A percentile compares a stretch with the other conserved stretches of the same genome.
phyloP scores from a whole-genome alignment of 2,329 filamentous ascomycete species.

The Septoria petroselini region DNA sequence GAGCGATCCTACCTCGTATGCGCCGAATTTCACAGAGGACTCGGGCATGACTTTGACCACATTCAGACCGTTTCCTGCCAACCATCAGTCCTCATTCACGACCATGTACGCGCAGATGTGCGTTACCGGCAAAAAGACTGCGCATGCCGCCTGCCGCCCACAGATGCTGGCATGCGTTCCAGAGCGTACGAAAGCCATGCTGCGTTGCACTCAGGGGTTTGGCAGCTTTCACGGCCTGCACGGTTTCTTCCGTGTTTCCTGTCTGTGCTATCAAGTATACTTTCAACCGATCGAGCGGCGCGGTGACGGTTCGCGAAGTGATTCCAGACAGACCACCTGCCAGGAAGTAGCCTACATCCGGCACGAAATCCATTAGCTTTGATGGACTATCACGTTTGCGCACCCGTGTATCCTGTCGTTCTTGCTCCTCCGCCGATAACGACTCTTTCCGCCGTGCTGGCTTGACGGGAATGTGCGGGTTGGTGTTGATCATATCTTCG shows the following conservation, averaged over 20 bases:
- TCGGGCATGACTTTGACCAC: constrained; percentile 98
- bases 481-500: constrained; percentile 26
- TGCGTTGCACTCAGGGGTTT: constrained; percentile 62
- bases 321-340: constrained; percentile 93
- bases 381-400: constrained; percentile 38
- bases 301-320: constrained; percentile 90
- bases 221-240: constrained; percentile 67
- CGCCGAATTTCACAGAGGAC: constrained; percentile 96
- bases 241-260: constrained; percentile 56
- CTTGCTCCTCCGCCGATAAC: constrained; percentile 12
- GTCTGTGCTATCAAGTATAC: constrained; percentile 96
- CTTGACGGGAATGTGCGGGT: constrained; percentile 37
- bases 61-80: constrained; percentile 85
- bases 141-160: constrained; percentile 82
- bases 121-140: constrained; percentile 86
- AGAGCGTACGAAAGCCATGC: constrained; percentile 66
- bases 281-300: constrained; percentile 92
- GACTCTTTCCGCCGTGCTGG: constrained; percentile 36
- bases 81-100: constrained; percentile 2
- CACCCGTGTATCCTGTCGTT: constrained; percentile 8
- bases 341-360: constrained; percentile 94
- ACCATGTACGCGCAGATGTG: too few relatives aligned
- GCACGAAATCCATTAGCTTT: constrained; percentile 60
- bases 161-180: constrained; percentile 70
- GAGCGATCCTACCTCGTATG: constrained; percentile 67